Conservation (phyloP, 2,329 filamentous ascomycete genomes). For the Alternaria arbusti region DNA sequence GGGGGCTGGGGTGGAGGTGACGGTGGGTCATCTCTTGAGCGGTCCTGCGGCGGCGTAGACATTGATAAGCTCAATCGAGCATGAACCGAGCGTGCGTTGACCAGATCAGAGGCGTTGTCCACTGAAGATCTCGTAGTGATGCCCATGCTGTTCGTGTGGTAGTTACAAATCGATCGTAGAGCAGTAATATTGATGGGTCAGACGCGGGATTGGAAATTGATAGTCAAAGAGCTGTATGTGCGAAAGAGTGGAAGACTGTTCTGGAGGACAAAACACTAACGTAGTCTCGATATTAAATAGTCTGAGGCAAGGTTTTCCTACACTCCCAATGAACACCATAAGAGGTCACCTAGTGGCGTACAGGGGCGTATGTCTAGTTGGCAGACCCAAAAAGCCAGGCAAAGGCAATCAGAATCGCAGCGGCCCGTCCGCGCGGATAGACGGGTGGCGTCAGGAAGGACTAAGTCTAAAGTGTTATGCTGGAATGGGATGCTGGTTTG, state of each 20-base stretch:
- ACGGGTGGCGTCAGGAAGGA: constrained; percentile 37
- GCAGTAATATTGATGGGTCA: neutral
- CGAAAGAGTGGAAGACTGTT: neutral
- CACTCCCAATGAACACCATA: constrained; percentile 1
- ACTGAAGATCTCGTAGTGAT: neutral
- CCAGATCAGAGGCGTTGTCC: neutral
- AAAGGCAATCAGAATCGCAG: constrained; percentile 40
- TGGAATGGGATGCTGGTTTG: constrained; percentile 36
- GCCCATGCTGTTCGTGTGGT: constrained; percentile 1
- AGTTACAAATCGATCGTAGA: neutral
- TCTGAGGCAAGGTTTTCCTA: constrained; percentile 12
- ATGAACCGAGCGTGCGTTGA: neutral
- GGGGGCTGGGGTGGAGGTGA: constrained; percentile 50
- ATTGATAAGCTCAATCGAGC: neutral
- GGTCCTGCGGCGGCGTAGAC: constrained; percentile 17
- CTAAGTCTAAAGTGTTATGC: constrained; percentile 25
- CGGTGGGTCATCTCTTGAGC: constrained; percentile 47
- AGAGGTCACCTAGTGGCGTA: constrained; percentile 17
- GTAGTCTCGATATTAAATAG: constrained; percentile 40
- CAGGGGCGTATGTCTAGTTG: constrained; percentile 31
- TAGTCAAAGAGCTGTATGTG: neutral
- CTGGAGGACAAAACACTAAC: constrained; percentile 22
- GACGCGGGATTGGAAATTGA: neutral
- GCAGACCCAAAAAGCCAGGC: constrained; percentile 30
- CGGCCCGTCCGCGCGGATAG: constrained; percentile 46